A percentile compares a stretch with the other conserved stretches of the same genome.
phyloP scores from a whole-genome alignment of 2,329 filamentous ascomycete genomes.

The Ophiostoma quercus region DNA sequence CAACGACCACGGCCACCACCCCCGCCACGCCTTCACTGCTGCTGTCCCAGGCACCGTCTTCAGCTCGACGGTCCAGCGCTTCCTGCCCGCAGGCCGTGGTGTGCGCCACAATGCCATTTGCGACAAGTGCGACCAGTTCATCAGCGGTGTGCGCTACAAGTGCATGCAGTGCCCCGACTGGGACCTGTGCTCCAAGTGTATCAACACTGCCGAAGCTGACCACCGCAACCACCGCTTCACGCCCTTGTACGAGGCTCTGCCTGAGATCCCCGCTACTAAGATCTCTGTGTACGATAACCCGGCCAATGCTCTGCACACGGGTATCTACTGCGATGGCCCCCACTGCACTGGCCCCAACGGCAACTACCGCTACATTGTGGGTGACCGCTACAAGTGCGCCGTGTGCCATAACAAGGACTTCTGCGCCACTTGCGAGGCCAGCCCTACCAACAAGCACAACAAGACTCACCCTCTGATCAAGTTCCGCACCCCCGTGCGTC shows the following conservation, averaged over 20 bases:
- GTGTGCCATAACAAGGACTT: slow-evolving; percentile 94
- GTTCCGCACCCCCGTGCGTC: slow-evolving; percentile 87
- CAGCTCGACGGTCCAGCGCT: slow-evolving; percentile 55
- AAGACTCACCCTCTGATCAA: slow-evolving; percentile 95
- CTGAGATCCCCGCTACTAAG: background rate
- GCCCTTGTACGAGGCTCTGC: slow-evolving; percentile 65
- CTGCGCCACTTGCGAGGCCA: slow-evolving; percentile 88
- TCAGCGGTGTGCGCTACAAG: slow-evolving; percentile 88
- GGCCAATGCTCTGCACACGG: slow-evolving; percentile 52
- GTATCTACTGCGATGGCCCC: slow-evolving; percentile 92
- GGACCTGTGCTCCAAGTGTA: slow-evolving; percentile 83
- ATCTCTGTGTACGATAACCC: too few species aligned
- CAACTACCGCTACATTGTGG: slow-evolving; percentile 61
- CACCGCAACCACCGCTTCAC: slow-evolving; percentile 87
- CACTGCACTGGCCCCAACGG: slow-evolving; percentile 61
- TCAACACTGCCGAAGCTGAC: slow-evolving; percentile 58
- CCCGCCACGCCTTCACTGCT: slow-evolving; percentile 72
- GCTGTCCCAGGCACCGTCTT: slow-evolving; percentile 60
- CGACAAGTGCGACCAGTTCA: slow-evolving; percentile 86
- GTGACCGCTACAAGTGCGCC: slow-evolving; percentile 92
- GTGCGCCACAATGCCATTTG: slow-evolving; percentile 82
- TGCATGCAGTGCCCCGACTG: slow-evolving; percentile 95
- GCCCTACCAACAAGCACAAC: slow-evolving; percentile 80
- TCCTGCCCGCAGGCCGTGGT: slow-evolving; percentile 75
- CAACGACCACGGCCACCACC: slow-evolving; percentile 83